phyloP scores from a whole-genome alignment of 306 rosid species.

The Astragalus glycyphyllos region DNA sequence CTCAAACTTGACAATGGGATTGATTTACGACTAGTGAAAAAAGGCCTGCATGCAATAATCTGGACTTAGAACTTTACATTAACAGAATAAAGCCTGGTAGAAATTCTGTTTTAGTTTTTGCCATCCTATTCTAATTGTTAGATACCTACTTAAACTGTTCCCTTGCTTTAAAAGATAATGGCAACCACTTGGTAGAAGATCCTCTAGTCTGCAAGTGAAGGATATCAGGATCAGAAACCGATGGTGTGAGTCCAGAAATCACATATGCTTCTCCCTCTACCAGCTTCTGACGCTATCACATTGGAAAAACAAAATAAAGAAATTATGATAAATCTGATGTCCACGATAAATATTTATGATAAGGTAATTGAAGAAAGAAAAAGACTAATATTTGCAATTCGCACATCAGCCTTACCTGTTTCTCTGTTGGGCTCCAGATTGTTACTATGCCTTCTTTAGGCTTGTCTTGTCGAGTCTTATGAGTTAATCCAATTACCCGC shows the following conservation, averaged over 20 bases:
- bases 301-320: constrained; percentile 37
- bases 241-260: constrained; percentile 74
- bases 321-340: constrained; percentile 34
- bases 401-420: constrained; percentile 78
- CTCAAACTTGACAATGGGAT: constrained; percentile 65
- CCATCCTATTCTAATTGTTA: constrained; percentile 26
- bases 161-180: constrained; percentile 57
- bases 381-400: constrained; percentile 24
- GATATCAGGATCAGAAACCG: constrained; percentile 57
- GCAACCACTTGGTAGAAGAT: constrained; percentile 76
- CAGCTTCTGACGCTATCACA: constrained; percentile 72
- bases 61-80: constrained; percentile 33
- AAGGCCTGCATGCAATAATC: constrained; percentile 59
- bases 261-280: constrained; percentile 83
- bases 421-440: constrained; percentile 88
- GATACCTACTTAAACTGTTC: constrained; percentile 63
- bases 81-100: constrained; percentile 8
- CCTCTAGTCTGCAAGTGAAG: constrained; percentile 75
- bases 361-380: constrained; percentile 21
- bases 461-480: constrained; percentile 51
- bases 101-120: background rate
- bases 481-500: constrained; percentile 75
- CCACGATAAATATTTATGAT: constrained; percentile 19
- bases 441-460: constrained; percentile 78
- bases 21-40: constrained; percentile 62